Conservation (phyloP, 169 alveolate species). For the Eimeria sp. region DNA sequence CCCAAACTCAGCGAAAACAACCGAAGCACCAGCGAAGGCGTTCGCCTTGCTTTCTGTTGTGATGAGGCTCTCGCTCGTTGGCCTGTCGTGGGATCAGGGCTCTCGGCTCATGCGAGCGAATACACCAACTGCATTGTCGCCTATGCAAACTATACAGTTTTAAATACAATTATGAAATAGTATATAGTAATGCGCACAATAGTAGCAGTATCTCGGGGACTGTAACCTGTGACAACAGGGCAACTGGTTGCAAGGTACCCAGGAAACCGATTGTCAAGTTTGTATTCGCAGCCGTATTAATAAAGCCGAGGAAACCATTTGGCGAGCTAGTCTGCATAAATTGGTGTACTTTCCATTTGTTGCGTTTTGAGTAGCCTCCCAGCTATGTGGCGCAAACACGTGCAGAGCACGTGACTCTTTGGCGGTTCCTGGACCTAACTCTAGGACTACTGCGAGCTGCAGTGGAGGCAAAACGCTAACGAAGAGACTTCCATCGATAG, state of each 20-base stretch:
- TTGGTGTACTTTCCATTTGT: neutral
- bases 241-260: neutral
- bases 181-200: neutral
- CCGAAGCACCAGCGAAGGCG: neutral
- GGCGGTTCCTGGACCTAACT: too few species aligned
- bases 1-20: neutral
- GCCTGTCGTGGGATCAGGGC: neutral
- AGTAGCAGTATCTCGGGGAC: neutral
- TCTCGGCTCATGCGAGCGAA: neutral
- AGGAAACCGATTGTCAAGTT: neutral
- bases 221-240: neutral
- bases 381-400: neutral
- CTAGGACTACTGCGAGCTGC: too few species aligned
- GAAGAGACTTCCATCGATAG: too few species aligned
- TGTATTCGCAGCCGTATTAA: neutral
- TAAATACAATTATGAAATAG: neutral
- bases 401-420: neutral
- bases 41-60: slow-evolving; percentile 26
- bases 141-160: neutral
- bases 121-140: neutral
- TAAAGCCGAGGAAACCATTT: neutral
- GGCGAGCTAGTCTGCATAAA: neutral
- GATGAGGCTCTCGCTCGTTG: slow-evolving; percentile 34
- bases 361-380: neutral
- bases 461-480: too few species aligned